phyloP scores from a whole-genome alignment of 768 basidiomycete species.

The Tylopilus felleus region DNA sequence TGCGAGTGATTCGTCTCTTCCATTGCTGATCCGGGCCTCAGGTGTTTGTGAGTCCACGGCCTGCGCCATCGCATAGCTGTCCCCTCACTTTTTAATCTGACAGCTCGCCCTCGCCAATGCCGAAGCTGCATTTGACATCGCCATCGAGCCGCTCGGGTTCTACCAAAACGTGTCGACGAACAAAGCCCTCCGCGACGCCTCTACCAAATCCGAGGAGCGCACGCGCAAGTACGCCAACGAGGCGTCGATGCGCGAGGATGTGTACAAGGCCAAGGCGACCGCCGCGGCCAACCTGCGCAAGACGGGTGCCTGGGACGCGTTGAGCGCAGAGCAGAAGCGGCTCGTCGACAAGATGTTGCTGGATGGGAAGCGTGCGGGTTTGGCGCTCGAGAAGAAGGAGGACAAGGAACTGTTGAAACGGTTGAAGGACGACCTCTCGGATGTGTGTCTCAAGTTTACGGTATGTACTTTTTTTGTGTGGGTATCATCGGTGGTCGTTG shows the following conservation, averaged over 20 bases:
- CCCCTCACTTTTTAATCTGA: neutral
- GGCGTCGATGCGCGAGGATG: slow-evolving; percentile 75
- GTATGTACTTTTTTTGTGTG: slow-evolving; percentile 37
- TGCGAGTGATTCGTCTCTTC: neutral
- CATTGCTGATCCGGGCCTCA: slow-evolving; percentile 22
- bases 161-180: slow-evolving; percentile 78
- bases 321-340: slow-evolving; percentile 66
- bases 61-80: neutral
- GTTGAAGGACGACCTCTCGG: slow-evolving; percentile 75
- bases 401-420: slow-evolving; percentile 48
- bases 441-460: slow-evolving; percentile 74
- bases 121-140: slow-evolving; percentile 50
- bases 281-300: slow-evolving; percentile 67
- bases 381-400: slow-evolving; percentile 65
- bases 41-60: slow-evolving; percentile 66
- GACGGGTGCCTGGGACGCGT: slow-evolving; percentile 56
- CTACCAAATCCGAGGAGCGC: slow-evolving; percentile 68
- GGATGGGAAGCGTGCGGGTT: slow-evolving; percentile 77
- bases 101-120: slow-evolving; percentile 60
- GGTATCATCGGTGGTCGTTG: neutral
- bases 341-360: slow-evolving; percentile 80
- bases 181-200: slow-evolving; percentile 78
- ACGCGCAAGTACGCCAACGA: slow-evolving; percentile 73
- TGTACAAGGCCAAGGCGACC: slow-evolving; percentile 67
- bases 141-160: slow-evolving; percentile 64